Percentiles rank a stretch among this genome's conserved stretches.
These are phyloP conservation scores for Eucalyptus paniculata DNA, from an alignment of 345 rosid species.

Conservation along the genomic window DNA sequence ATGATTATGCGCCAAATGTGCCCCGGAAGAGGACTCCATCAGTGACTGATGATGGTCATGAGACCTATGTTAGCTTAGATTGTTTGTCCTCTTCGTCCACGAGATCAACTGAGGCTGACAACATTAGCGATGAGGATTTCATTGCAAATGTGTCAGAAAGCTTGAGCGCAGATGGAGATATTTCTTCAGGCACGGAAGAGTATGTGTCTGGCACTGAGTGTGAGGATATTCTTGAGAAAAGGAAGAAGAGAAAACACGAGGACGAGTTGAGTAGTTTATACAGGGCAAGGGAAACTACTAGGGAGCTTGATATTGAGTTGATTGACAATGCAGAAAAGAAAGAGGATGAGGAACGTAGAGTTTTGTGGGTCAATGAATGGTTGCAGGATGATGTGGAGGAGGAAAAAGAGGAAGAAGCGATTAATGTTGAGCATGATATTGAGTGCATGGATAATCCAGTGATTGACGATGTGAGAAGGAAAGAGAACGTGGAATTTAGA, in stretches of 20 bases:
- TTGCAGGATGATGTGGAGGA: not conserved
- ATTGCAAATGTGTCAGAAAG: not conserved
- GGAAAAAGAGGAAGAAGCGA: not conserved
- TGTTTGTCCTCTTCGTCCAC: not conserved
- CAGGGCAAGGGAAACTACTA: not conserved
- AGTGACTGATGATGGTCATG: not conserved
- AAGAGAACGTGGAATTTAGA: not conserved
- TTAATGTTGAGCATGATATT: not conserved
- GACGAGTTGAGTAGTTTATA: not conserved
- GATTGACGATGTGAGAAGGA: not conserved
- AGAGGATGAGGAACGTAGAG: not conserved
- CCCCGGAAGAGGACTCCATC: not conserved
- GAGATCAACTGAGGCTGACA: not conserved
- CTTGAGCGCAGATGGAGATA: not conserved
- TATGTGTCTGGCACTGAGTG: not conserved
- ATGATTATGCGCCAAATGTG: not conserved
- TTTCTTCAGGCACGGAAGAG: not conserved
- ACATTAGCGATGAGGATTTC: not conserved
- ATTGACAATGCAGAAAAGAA: not conserved
- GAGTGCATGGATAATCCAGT: not conserved
- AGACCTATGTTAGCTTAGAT: not conserved
- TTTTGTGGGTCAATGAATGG: not conserved
- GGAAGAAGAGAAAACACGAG: not conserved
- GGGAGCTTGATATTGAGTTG: not conserved
- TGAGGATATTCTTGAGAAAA: not conserved